Evolutionary conservation across 257 asterid genomes (phyloP).

Genomic region (Gynochthodes officinalis): DNA sequence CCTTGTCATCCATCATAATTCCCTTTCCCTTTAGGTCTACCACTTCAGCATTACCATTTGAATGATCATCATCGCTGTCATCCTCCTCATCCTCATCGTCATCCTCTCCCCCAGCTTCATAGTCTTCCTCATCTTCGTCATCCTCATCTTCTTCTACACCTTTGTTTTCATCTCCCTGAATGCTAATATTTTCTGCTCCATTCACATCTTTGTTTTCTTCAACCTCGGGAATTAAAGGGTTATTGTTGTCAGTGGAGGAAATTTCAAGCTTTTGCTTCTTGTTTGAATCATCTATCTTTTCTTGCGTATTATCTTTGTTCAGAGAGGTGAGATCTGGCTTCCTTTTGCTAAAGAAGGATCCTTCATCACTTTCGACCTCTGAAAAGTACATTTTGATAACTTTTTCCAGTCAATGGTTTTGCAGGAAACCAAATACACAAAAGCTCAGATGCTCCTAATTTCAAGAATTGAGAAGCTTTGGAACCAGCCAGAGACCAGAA

Average conservation of each 20-base stretch:
- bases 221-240: neutral
- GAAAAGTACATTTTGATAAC: neutral
- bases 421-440: neutral
- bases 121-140: conserved; percentile 17
- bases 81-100: conserved; percentile 17
- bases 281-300: conserved; percentile 15
- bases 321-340: neutral
- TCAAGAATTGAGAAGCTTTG: neutral
- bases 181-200: conserved; percentile 15
- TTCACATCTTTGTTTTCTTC: conserved; percentile 7
- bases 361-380: conserved; percentile 13
- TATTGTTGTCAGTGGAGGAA: conserved; percentile 2
- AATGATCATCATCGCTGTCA: conserved; percentile 18
- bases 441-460: neutral
- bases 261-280: conserved; percentile 29
- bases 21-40: conserved; percentile 37
- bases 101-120: conserved; percentile 4
- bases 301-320: neutral
- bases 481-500: neutral
- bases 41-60: conserved; percentile 18
- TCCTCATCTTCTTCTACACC: conserved; percentile 14
- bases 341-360: conserved; percentile 2
- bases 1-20: conserved; percentile 33
- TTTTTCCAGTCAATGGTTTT: neutral
- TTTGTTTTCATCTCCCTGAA: neutral